These are phyloP conservation scores for Flaveria ramosissima DNA, from an alignment of 129 eudicot species.

Conservation along the genomic window DNA sequence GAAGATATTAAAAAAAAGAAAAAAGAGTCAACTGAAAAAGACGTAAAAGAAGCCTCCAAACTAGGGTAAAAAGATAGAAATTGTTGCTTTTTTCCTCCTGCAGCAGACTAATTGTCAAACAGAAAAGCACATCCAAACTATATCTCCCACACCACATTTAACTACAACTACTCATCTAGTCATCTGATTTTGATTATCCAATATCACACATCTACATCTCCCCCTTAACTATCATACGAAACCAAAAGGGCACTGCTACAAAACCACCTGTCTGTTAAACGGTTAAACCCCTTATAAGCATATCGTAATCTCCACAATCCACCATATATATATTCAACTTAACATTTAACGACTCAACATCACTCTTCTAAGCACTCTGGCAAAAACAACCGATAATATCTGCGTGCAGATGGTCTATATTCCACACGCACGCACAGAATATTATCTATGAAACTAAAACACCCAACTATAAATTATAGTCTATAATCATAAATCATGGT, in stretches of 20 bases:
- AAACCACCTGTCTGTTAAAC: not conserved
- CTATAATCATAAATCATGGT: not conserved
- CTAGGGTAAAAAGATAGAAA: not conserved
- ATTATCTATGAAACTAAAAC: not conserved
- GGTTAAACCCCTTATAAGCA: not conserved
- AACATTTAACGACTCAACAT: not conserved
- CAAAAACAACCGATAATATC: not conserved
- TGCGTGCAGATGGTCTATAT: too few species aligned
- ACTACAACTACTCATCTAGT: not conserved
- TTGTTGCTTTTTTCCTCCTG: not conserved
- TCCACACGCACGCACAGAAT: too few species aligned
- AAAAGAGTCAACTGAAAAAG: not conserved
- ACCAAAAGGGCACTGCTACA: not conserved
- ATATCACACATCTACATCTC: not conserved
- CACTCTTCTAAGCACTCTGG: constrained; percentile 2
- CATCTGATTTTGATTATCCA: not conserved
- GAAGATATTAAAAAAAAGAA: not conserved
- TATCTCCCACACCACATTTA: not conserved
- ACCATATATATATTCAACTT: not conserved
- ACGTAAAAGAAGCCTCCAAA: not conserved
- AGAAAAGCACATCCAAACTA: not conserved
- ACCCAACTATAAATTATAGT: too few species aligned
- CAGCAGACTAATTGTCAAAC: not conserved
- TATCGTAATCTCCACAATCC: not conserved
- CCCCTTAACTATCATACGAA: not conserved